A percentile compares a stretch with the other conserved stretches of the same genome.
Evolutionary conservation across 352 stramenopile species (phyloP).

Genomic region (Pythium insidiosum): DNA sequence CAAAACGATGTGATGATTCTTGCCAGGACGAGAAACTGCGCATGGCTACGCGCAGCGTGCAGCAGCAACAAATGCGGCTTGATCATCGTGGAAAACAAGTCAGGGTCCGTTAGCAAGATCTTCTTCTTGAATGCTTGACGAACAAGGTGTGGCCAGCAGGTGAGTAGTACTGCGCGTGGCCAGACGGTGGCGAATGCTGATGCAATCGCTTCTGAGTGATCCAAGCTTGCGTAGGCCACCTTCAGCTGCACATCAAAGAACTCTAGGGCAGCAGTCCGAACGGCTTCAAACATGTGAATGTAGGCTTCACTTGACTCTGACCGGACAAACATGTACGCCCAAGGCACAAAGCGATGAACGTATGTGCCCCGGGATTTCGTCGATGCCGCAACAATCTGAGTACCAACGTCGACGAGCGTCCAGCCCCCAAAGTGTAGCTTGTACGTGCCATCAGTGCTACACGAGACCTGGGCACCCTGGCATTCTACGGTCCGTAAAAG

Average conservation of each 20-base stretch:
- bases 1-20: background rate
- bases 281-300: background rate
- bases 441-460: constrained; percentile 6
- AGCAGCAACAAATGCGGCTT: constrained; percentile 1
- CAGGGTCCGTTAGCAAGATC: background rate
- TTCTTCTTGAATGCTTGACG: background rate
- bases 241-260: constrained; percentile 1
- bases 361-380: constrained; percentile 1
- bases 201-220: constrained; percentile 8
- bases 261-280: background rate
- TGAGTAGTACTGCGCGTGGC: background rate
- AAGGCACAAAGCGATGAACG: too few relatives aligned
- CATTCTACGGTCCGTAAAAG: too few relatives aligned
- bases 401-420: too few relatives aligned
- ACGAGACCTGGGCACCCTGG: background rate
- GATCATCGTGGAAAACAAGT: constrained; percentile 1
- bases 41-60: background rate
- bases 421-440: constrained; percentile 7
- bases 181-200: constrained; percentile 1
- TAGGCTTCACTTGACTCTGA: constrained; percentile 5
- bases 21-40: constrained; percentile 4
- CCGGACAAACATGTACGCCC: constrained; percentile 5
- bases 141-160: constrained; percentile 4
- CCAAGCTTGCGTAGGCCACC: background rate
- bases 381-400: background rate